phyloP scores from a whole-genome alignment of 495 filamentous ascomycete species.

The Terfezia boudieri region DNA sequence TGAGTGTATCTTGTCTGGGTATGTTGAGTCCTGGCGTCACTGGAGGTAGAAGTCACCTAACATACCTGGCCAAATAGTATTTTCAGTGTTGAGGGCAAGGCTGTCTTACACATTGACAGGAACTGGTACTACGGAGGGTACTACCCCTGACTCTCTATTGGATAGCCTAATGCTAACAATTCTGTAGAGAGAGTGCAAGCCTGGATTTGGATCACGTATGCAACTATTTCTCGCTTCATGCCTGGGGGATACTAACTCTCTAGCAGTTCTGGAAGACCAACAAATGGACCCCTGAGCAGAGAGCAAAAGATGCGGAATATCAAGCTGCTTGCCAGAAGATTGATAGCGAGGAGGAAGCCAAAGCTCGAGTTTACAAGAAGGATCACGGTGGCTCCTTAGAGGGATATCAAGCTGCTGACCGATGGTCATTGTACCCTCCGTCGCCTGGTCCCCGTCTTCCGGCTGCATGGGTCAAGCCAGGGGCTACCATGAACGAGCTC shows the following conservation, averaged over 20 bases:
- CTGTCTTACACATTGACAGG: slow-evolving; percentile 95
- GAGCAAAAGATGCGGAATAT: slow-evolving; percentile 2
- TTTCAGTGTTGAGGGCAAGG: slow-evolving; percentile 94
- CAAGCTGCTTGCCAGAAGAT: slow-evolving; percentile 74
- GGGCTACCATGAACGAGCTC: slow-evolving; percentile 42
- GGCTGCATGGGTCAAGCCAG: background rate
- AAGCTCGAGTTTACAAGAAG: background rate
- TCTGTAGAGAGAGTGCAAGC: slow-evolving; percentile 13
- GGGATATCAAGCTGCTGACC: background rate
- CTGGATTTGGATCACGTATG: background rate
- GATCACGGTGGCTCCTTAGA: background rate
- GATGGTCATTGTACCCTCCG: background rate
- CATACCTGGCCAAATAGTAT: slow-evolving; percentile 32
- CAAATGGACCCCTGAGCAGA: slow-evolving; percentile 18
- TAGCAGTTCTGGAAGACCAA: slow-evolving; percentile 20
- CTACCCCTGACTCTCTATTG: background rate
- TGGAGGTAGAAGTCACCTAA: background rate
- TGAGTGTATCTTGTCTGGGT: slow-evolving; percentile 96
- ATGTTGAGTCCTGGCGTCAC: slow-evolving; percentile 16
- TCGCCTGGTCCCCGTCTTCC: background rate
- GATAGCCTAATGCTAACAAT: background rate
- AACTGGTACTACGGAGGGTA: slow-evolving; percentile 98
- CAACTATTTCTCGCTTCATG: background rate
- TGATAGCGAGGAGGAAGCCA: slow-evolving; percentile 51
- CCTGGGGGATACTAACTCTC: background rate